Base-by-base conservation (phyloP, 129 eudicot genomes). In the Artemisia annua region DNA sequence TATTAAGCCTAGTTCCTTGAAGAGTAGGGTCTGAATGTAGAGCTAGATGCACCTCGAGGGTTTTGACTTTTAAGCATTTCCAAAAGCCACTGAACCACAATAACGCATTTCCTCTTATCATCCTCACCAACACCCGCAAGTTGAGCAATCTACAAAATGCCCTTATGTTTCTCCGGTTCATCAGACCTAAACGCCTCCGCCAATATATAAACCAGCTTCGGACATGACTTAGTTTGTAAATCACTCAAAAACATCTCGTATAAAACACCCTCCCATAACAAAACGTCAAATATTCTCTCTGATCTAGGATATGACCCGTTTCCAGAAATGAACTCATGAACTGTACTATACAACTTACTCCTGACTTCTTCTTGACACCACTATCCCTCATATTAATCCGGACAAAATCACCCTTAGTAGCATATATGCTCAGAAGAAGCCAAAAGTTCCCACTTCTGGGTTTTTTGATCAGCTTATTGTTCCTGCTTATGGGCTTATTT, bases 311-410 rank as follows among this genome's bases (percentile, higher is more conserved):
- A 82, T 57, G 71, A 70, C 32, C 69, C 62, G 17, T 56, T 69
- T 16, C 84, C 84, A 3, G 76, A 81, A 54, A 65, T 18, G 53
- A 85, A 81, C 71, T 81, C 83, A 55, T 85, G 76, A 74, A 81
- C 71, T 71, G 58, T 56, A 46, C 76, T 43, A 78, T 67, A 53
- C 70, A 85, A 78, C 88, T 85, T 48, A 44, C 68, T 53, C 83
- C 85, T 0, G 79, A 56, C 18, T 71, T 17, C 80, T 81, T 81
- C 69, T 73, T 81, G 66, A 81, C 79, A 54, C 86, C 79, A 11
- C 14, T 66, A 63, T 71, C 71, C 69, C 86, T 75, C 89, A 85
- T 81, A 70, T 54, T 59, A 49, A 70, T 48, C 89, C 71, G 22
- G 83, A 78, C n/a, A 81, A 63, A 3, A 54, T 75, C 89, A 79